phyloP scores from a whole-genome alignment of 1,284 basidiomycete genomes.

The Takashimella tepidaria region DNA sequence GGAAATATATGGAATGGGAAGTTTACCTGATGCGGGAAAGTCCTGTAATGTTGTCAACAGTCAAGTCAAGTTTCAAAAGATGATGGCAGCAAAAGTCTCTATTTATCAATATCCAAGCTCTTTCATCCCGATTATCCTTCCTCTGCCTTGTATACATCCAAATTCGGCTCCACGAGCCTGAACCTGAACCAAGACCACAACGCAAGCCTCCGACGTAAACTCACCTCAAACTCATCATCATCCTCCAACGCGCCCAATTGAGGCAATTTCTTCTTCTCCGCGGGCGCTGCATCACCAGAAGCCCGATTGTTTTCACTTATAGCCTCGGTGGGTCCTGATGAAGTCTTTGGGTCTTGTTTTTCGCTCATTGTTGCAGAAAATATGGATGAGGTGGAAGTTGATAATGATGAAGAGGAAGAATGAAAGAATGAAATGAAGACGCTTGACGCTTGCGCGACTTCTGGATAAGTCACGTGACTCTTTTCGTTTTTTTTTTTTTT shows the following conservation, averaged over 20 bases:
- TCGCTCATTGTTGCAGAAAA: constrained; percentile 10
- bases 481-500: not conserved
- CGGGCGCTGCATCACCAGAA: not conserved
- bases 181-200: no score
- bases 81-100: no score
- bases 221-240: constrained; percentile 51
- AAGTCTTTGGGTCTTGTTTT: constrained; percentile 3
- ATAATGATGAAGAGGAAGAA: not conserved
- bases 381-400: not conserved
- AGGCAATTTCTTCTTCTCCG: constrained; percentile 41
- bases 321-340: not conserved
- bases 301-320: not conserved
- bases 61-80: no score
- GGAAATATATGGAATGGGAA: not conserved
- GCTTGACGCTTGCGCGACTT: not conserved
- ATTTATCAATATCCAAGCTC: no score
- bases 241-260: constrained; percentile 49
- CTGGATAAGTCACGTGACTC: not conserved
- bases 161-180: no score
- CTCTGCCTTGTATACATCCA: no score
- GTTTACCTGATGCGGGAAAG: constrained; percentile 42
- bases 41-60: constrained; percentile 37
- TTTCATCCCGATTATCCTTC: no score
- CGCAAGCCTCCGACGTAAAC: no score
- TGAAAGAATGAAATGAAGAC: not conserved